A percentile compares a stretch with the other conserved stretches of the same genome.
phyloP scores from a whole-genome alignment of 1,284 basidiomycete species.

The Malassezia sympodialis region DNA sequence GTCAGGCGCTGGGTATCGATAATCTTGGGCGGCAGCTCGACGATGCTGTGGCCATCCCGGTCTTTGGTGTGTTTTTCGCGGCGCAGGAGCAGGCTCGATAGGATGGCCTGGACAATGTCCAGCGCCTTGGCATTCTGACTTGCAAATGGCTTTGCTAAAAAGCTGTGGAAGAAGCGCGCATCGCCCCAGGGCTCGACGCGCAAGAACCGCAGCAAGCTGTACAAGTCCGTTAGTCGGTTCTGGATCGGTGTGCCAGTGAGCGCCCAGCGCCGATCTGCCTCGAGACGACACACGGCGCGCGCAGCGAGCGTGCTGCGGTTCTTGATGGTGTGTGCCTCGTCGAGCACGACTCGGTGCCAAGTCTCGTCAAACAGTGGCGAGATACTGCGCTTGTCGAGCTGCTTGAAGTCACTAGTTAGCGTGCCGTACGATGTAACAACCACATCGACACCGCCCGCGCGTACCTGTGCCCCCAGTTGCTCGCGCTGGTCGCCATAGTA shows the following conservation, averaged over 20 bases:
- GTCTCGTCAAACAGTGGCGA: conserved; percentile 33
- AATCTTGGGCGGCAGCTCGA: conserved; percentile 77
- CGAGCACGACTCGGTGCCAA: conserved; percentile 50
- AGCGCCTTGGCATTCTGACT: conserved; percentile 38
- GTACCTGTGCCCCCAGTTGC: conserved; percentile 60
- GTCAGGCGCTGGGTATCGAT: conserved; percentile 49
- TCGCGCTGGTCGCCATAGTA: conserved; percentile 68
- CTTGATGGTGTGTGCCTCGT: conserved; percentile 93
- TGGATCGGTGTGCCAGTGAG: conserved; percentile 93
- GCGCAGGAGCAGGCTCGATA: conserved; percentile 57
- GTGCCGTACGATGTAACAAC: conserved; percentile 79
- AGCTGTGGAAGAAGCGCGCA: conserved; percentile 44
- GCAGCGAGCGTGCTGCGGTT: conserved; percentile 79
- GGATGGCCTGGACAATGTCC: conserved; percentile 43
- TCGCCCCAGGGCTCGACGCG: conserved; percentile 72
- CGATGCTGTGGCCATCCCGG: conserved; percentile 73
- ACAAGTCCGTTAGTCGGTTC: conserved; percentile 79
- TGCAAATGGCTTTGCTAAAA: conserved; percentile 44
- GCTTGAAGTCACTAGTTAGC: conserved; percentile 36
- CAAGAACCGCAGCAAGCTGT: conserved; percentile 57
- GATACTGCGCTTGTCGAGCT: conserved; percentile 23
- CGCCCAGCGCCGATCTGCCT: conserved; percentile 74
- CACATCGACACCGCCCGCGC: conserved; percentile 55
- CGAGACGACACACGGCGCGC: conserved; percentile 75
- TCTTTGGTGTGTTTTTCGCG: conserved; percentile 87